These are phyloP conservation scores for Leavenworthia alabamica DNA, from an alignment of 345 rosid species.

Conservation along the genomic window DNA sequence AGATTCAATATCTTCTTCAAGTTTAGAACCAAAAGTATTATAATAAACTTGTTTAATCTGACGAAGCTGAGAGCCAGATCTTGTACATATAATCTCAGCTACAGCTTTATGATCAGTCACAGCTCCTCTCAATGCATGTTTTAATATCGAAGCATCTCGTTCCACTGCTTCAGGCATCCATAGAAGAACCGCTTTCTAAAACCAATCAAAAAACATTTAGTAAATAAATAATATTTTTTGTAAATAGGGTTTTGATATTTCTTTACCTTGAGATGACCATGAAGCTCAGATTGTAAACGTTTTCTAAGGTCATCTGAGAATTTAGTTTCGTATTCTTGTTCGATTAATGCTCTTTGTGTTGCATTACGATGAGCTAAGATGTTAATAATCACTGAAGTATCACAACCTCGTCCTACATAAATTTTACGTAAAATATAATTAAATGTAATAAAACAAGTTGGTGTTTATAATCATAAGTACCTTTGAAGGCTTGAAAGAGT, in stretches of 20 bases:
- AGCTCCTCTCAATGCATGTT: conserved; percentile 41
- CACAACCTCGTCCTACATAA: conserved; percentile 52
- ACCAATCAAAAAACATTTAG: not conserved
- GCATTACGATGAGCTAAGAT: conserved; percentile 51
- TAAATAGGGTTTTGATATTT: not conserved
- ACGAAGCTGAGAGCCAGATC: conserved; percentile 47
- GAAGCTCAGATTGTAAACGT: conserved; percentile 51
- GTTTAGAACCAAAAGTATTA: conserved; percentile 25
- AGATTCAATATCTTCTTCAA: conserved; percentile 43
- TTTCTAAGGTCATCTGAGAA: conserved; percentile 43
- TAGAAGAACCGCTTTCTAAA: conserved; percentile 48
- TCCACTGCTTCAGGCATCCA: conserved; percentile 55
- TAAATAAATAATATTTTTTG: no score
- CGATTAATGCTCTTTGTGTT: conserved; percentile 46
- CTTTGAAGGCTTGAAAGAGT: conserved; percentile 55
- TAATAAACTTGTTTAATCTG: conserved; percentile 47
- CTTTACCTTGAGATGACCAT: conserved; percentile 55
- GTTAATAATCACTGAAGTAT: conserved; percentile 37
- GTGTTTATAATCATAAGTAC: conserved; percentile 13
- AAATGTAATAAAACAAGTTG: not conserved
- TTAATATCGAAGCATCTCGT: conserved; percentile 40
- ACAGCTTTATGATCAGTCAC: conserved; percentile 42
- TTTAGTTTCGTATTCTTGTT: conserved; percentile 50
- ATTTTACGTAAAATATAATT: not conserved
- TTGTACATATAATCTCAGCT: conserved; percentile 49